These are phyloP conservation scores for Smallanthus sonchifolius DNA, from an alignment of 129 eudicot genomes.

Conservation along the genomic window DNA sequence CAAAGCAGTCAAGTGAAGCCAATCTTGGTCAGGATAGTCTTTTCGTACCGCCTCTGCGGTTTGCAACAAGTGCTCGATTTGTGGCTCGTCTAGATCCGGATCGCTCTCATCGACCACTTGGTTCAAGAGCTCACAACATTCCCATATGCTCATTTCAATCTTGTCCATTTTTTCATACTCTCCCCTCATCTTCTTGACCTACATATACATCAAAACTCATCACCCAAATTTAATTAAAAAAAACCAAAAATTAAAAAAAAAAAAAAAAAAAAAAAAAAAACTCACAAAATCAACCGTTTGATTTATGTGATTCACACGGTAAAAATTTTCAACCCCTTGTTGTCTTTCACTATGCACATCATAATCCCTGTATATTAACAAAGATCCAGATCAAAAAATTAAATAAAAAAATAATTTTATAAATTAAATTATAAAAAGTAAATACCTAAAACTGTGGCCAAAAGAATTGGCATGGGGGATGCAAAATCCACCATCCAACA, in stretches of 20 bases:
- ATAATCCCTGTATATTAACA: slow-evolving; percentile 53
- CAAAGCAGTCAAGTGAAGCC: slow-evolving; percentile 78
- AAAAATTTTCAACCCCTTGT: slow-evolving; percentile 61
- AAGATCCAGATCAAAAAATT: not conserved
- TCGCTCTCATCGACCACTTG: slow-evolving; percentile 77
- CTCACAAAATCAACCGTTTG: slow-evolving; percentile 27
- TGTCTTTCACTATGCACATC: slow-evolving; percentile 66
- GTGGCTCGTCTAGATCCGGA: slow-evolving; percentile 88
- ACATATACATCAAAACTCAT: not conserved
- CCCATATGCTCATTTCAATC: slow-evolving; percentile 88
- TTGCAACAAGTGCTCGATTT: slow-evolving; percentile 70
- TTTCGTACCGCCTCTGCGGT: slow-evolving; percentile 77
- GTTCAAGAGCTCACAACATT: slow-evolving; percentile 74
- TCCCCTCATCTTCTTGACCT: slow-evolving; percentile 74
- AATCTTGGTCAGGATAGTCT: slow-evolving; percentile 70
- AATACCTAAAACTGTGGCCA: slow-evolving; percentile 79
- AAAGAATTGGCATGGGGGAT: slow-evolving; percentile 63
- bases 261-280: not conserved
- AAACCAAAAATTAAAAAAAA: not conserved
- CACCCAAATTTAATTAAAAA: not conserved
- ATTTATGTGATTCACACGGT: slow-evolving; percentile 44
- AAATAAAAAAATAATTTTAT: not conserved
- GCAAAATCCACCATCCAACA: slow-evolving; percentile 62
- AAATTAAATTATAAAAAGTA: not conserved
- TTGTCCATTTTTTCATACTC: slow-evolving; percentile 62